These are phyloP conservation scores for Parastagonospora avenae DNA, from an alignment of 2,329 filamentous ascomycete genomes.

Conservation along the genomic window DNA sequence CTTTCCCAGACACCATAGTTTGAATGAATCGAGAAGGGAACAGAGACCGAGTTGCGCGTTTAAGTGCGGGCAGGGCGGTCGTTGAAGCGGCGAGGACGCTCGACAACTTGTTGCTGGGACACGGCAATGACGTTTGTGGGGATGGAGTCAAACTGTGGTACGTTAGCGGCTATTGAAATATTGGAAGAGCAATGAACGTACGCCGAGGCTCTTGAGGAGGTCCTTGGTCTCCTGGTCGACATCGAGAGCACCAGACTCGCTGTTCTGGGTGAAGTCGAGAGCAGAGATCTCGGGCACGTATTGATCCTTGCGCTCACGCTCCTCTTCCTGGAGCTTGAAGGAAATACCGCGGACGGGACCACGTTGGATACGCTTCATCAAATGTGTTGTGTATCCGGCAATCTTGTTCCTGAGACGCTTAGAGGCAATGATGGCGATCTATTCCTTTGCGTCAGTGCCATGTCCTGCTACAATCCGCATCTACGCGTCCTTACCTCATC, in stretches of 20 bases:
- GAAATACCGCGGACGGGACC: constrained; percentile 99
- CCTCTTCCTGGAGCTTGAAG: constrained; percentile 99
- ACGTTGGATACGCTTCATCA: constrained; percentile 99
- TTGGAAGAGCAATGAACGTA: constrained; percentile 62
- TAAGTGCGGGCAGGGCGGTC: constrained; percentile 59
- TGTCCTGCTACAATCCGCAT: constrained; percentile 47
- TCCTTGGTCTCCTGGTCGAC: constrained; percentile 99
- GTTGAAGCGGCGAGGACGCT: constrained; percentile 81
- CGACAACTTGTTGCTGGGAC: constrained; percentile 81
- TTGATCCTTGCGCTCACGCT: constrained; percentile 99
- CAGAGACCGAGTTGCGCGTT: constrained; percentile 56
- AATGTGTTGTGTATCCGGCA: constrained; percentile 84
- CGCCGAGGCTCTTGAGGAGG: constrained; percentile 98
- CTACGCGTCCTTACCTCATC: constrained; percentile 68
- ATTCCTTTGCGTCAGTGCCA: constrained; percentile 61
- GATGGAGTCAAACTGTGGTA: constrained; percentile 85
- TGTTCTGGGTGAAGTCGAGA: constrained; percentile 95
- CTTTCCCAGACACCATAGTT: constrained; percentile 77
- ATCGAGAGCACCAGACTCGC: constrained; percentile 90
- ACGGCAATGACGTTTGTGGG: constrained; percentile 95
- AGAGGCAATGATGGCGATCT: constrained; percentile 94
- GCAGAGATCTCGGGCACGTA: constrained; percentile 99
- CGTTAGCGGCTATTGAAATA: background rate
- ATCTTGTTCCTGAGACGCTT: constrained; percentile 98
- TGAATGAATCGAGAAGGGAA: constrained; percentile 40